A percentile compares a stretch with the other conserved stretches of the same genome.
Evolutionary conservation across 2,329 filamentous ascomycete species (phyloP).

Genomic region (Colletotrichum echinochloae): DNA sequence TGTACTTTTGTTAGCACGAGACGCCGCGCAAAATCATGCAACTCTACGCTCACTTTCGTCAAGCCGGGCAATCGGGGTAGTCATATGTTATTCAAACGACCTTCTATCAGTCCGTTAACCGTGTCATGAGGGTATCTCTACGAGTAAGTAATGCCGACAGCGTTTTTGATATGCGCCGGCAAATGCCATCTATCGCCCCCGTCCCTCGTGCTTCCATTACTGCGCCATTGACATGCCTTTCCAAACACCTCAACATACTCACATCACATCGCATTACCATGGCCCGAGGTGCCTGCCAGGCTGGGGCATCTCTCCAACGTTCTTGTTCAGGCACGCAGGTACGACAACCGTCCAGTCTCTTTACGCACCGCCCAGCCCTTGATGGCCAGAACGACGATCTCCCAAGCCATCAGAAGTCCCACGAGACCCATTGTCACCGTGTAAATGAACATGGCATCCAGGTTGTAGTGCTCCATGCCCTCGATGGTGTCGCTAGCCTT

Average conservation of each 20-base stretch:
- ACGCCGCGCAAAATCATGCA: neutral
- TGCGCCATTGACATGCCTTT: conserved; percentile 4
- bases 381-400: conserved; percentile 80
- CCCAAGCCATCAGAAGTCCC: conserved; percentile 87
- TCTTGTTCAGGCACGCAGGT: conserved; percentile 5
- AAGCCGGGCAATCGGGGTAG: neutral
- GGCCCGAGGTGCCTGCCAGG: neutral
- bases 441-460: conserved; percentile 95
- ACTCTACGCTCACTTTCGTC: neutral
- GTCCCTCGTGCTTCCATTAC: neutral
- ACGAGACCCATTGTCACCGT: conserved; percentile 88
- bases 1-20: neutral
- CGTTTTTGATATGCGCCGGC: neutral
- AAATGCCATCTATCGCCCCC: neutral
- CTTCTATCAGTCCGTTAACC: neutral
- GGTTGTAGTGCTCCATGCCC: conserved; percentile 79
- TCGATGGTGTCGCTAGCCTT: conserved; percentile 73
- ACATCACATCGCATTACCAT: neutral
- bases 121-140: conserved; percentile 30
- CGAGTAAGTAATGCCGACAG: neutral
- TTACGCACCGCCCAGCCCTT: conserved; percentile 84
- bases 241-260: neutral
- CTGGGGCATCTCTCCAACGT: neutral
- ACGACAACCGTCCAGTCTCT: conserved; percentile 48
- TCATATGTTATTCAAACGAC: neutral